Evolutionary conservation across 2,329 filamentous ascomycete species (phyloP), one percentile per base, ranked within the genome.

Genomic region (Didymella glomerata): DNA sequence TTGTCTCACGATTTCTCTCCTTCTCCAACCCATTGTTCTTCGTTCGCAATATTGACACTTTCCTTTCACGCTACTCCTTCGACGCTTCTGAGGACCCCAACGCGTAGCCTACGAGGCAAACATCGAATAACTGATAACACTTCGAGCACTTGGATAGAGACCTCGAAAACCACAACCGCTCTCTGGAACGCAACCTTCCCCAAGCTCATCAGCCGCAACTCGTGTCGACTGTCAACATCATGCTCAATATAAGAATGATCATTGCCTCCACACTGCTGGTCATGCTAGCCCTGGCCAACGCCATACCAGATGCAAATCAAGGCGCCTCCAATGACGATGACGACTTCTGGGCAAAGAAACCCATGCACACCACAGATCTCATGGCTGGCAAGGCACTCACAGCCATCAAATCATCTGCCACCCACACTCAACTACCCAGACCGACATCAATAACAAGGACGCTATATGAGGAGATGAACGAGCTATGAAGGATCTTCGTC

Each of bases 331-430:
- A 34, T 7, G 25, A 49, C 6, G n/a, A 42, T 1, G 56, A 51
- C 22, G 46, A 51, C 8, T 59, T 59, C 28, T 59, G 56, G 56
- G 50, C 25, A 22, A 22, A 48, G 27, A 59, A 46, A 18, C 56
- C 56, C 20, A 59, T 59, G 25, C 56, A 59, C 40, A 59, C 56
- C 16, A 54, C 47, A 22, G 46, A 54, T n/a, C 50, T 59, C 3
- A 59, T 59, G 56, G 56, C 56, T 16, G 28, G 49, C 24, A 49
- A 45, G 20, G 45, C 40, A 18, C 40, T 11, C 25, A 30, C 13
- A 13, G 42, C 40, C 30, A 18, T 13, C 25, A 14, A 36, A 6
- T 11, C 40, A 6, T 36, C 51, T 8, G 5, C 34, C 22, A 28
- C 46, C 7, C 27, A 24, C 13, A 51, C 41, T 22, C 46, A 38